Evolutionary conservation across 352 stramenopile species (phyloP), one percentile per base, ranked within the genome.

Genomic region (Globisporangium emineosum): DNA sequence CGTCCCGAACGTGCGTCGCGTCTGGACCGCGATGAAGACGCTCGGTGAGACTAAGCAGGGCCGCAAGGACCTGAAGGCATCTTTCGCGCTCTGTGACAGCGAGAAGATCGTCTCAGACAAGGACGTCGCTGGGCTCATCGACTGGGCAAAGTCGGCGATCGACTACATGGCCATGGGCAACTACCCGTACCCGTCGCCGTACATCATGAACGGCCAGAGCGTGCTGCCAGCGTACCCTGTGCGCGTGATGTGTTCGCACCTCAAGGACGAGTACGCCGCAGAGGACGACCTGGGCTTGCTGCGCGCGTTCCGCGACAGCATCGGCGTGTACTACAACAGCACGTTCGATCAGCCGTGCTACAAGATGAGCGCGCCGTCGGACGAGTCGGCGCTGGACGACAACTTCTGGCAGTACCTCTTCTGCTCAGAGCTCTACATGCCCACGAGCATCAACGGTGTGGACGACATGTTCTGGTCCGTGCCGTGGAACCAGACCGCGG

Each of bases 161-260:
- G 94, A 95, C 75, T 94, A 90, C 75, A 81, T 99, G 78, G 93
- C 94, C 17, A 98, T 98, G 90, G 96, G 95, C 35, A 97, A 98
- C 74, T 99, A 97, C 72, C 97, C 97, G 9, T 99, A 98, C 76
- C 86, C 94, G 25, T 97, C 89, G n/a, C 84, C 79, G 12, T 99
- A 98, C 76, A 97, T 99, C 65, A 86, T 94, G 69, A 96, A 96
- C 45, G 90, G 89, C 29, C 57, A 75, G 45, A 88, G 78, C 52
- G 73, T 87, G n/a, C 68, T 98, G 45, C 95, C 93, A 1, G 77
- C 95, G 13, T 98, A 88, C 75, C 95, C 95, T 6, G 70, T 98
- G 43, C 91, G 91, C 37, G 83, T 81, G 8, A 90, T 93, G 17
- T 98, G 93, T 68, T 83, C 72, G 19, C 74, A 77, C 51, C 73